phyloP scores from a whole-genome alignment of 257 asterid genomes.

The Pogostemon cablin region DNA sequence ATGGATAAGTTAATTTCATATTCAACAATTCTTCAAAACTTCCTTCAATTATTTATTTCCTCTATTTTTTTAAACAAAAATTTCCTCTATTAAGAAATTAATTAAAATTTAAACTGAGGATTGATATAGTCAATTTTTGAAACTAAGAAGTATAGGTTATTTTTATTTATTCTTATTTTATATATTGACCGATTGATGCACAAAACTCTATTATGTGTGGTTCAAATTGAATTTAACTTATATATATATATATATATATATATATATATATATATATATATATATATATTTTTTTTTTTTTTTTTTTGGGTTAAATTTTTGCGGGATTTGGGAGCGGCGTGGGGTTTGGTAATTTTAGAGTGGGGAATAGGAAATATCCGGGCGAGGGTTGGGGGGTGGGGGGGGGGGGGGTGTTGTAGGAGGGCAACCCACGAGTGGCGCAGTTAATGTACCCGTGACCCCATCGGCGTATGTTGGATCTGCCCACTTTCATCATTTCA shows the following conservation, averaged over 20 bases:
- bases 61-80: no score
- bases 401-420: neutral
- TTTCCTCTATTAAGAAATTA: no score
- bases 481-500: constrained; percentile 18
- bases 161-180: neutral
- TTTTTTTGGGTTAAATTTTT: neutral
- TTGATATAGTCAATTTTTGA: neutral
- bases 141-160: neutral
- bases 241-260: neutral
- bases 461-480: constrained; percentile 65
- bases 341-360: constrained; percentile 45
- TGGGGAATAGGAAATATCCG: constrained; percentile 44
- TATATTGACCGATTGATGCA: neutral
- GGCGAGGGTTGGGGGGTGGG: constrained; percentile 13
- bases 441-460: constrained; percentile 87
- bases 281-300: neutral
- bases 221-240: neutral
- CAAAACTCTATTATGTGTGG: constrained; percentile 5
- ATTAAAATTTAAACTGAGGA: no score
- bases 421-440: constrained; percentile 69
- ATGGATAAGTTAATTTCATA: neutral
- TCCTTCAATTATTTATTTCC: no score
- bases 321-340: constrained; percentile 36
- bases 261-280: no score
- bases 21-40: no score